These are phyloP conservation scores for Xylariaceae sp. DNA, from an alignment of 2,329 filamentous ascomycete species.

Conservation along the genomic window DNA sequence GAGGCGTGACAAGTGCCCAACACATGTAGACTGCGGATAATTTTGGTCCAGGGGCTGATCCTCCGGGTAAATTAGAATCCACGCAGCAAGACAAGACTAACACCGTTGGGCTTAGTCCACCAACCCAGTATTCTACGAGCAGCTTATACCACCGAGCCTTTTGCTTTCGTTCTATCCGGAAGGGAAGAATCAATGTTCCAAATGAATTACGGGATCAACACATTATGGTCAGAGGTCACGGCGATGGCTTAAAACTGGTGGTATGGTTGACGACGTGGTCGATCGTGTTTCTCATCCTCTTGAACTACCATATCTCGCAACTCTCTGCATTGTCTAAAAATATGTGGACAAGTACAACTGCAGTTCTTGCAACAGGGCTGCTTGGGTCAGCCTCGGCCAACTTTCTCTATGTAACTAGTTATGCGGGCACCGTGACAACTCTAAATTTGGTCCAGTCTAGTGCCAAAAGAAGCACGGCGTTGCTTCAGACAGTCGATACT, in stretches of 20 bases:
- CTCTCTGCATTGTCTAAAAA: conserved; percentile 8
- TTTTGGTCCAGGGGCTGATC: no score
- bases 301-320: conserved; percentile 1
- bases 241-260: background rate
- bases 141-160: no score
- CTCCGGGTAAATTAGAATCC: no score
- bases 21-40: no score
- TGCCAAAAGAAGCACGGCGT: conserved; percentile 24
- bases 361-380: conserved; percentile 28
- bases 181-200: no score
- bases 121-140: no score
- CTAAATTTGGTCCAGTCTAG: conserved; percentile 39
- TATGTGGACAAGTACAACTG: conserved; percentile 28
- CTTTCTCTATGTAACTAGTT: conserved; percentile 49
- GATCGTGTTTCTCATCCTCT: background rate
- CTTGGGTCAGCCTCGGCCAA: conserved; percentile 34
- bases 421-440: conserved; percentile 48
- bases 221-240: no score
- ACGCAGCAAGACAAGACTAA: no score
- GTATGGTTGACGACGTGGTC: background rate
- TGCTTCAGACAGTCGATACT: conserved; percentile 42
- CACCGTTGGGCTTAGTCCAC: no score
- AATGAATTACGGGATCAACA: no score
- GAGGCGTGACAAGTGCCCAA: no score
- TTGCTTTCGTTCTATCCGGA: no score